Conservation (phyloP, 805 yeast genomes). For the Pichia kluyveri region DNA sequence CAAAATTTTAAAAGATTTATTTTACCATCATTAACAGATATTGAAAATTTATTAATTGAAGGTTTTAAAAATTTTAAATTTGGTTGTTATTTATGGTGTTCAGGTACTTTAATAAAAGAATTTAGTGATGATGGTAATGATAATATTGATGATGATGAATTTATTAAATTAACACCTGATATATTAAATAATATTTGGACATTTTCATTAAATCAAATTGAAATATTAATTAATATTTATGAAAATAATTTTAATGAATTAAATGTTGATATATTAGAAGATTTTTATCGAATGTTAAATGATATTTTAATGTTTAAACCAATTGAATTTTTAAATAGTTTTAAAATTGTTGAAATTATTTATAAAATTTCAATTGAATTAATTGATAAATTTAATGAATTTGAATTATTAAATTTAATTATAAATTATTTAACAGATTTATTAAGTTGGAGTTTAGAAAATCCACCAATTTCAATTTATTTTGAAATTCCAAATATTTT, state of each 20-base stretch:
- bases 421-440: constrained; percentile 76
- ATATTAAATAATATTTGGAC: constrained; percentile 42
- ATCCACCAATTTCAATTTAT: constrained; percentile 69
- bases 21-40: constrained; percentile 48
- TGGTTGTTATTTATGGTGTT: constrained; percentile 87
- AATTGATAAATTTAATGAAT: constrained; percentile 46
- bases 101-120: constrained; percentile 73
- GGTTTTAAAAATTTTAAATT: constrained; percentile 62
- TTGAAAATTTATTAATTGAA: constrained; percentile 56
- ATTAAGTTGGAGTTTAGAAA: constrained; percentile 72
- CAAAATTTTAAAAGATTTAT: constrained; percentile 53
- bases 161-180: neutral
- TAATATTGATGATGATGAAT: constrained; percentile 7
- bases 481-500: constrained; percentile 46
- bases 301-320: constrained; percentile 76
- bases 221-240: constrained; percentile 40
- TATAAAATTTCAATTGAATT: constrained; percentile 52
- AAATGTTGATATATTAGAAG: constrained; percentile 63
- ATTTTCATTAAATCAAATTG: constrained; percentile 61
- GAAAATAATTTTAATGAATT: constrained; percentile 19
- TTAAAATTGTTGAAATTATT: constrained; percentile 40
- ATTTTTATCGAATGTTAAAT: constrained; percentile 71
- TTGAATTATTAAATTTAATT: constrained; percentile 60
- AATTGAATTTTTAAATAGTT: constrained; percentile 36
- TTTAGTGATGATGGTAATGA: constrained; percentile 44